Evolutionary conservation across 2,329 filamentous ascomycete genomes (phyloP), one percentile per base, ranked within the genome.

Genomic region (Fusarium duplospermum): DNA sequence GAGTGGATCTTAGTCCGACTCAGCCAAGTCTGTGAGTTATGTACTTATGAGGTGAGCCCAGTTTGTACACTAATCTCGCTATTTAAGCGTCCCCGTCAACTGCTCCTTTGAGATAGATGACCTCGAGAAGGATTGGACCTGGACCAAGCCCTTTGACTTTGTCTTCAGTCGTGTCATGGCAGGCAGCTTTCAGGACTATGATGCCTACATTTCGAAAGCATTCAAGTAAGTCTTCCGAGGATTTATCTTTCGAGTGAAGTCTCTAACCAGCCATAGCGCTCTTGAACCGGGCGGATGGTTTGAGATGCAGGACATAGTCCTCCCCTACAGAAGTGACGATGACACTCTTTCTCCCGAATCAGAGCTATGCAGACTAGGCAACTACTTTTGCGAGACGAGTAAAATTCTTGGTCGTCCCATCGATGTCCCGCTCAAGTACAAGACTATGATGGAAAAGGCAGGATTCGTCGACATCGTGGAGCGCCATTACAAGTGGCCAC

Each of bases 101-200:
- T 71, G 69, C 8, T 35, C 40, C 0, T 69, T 71, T 6, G 69
- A 71, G 14, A 40, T 69, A 0, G 66, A 69, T 1, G 66, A 69
- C 20, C 27, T 71, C 0, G 69, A 71, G 16, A 69, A 71, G 4
- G 66, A 60, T 4, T 70, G 68, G 68, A 70, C 60, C 1, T 70
- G 59, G 65, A 20, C 42, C 6, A 57, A 61, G 9, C 63, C 56
- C 7, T 66, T 66, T 18, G 56, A 61, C 33, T 66, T 50, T 36
- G 22, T 61, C 42, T 66, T 66, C 13, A 66, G 63, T 27, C 63
- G 56, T 20, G 35, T 66, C 13, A 66, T 66, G 63, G 56, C 45
- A 2, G 63, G 54, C 3, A 61, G 63, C 42, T 66, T 66, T 35
- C 35, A 45, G 4, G 61, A 68, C 35, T 68, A 61, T n/a, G 31